Evolutionary conservation across 2,329 filamentous ascomycete genomes (phyloP).

Genomic region (Exophiala viscosa): DNA sequence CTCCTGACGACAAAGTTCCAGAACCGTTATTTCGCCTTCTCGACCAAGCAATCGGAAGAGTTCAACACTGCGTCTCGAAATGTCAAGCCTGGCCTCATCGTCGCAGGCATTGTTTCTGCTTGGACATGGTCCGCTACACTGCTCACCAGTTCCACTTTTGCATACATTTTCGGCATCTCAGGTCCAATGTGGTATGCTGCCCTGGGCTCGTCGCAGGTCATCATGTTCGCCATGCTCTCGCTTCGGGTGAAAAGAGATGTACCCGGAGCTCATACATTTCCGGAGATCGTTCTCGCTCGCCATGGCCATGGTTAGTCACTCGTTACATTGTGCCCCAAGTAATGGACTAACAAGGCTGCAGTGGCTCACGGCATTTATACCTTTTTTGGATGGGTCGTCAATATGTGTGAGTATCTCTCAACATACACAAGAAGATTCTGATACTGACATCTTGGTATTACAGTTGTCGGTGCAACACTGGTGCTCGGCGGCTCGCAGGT

Average conservation of each 20-base stretch:
- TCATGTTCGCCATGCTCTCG: slow-evolving; percentile 42
- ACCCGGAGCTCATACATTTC: slow-evolving; percentile 42
- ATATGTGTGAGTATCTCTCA: background rate
- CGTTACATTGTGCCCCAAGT: background rate
- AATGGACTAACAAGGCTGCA: background rate
- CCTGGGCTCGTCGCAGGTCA: slow-evolving; percentile 39
- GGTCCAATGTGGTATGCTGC: slow-evolving; percentile 45
- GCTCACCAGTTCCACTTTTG: slow-evolving; percentile 70
- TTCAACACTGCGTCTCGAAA: slow-evolving; percentile 84
- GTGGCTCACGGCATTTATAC: slow-evolving; percentile 2
- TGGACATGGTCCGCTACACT: slow-evolving; percentile 65
- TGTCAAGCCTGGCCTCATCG: slow-evolving; percentile 82
- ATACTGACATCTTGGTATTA: slow-evolving; percentile 3
- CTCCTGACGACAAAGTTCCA: slow-evolving; percentile 24
- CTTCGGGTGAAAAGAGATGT: slow-evolving; percentile 43
- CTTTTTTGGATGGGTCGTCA: slow-evolving; percentile 1
- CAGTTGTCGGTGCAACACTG: slow-evolving; percentile 24
- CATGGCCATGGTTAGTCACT: slow-evolving; percentile 31
- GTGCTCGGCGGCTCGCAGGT: slow-evolving; percentile 40
- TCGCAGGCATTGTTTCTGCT: slow-evolving; percentile 79
- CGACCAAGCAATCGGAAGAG: slow-evolving; percentile 84
- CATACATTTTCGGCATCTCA: slow-evolving; percentile 67
- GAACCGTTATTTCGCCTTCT: slow-evolving; percentile 12
- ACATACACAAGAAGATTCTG: slow-evolving; percentile 5
- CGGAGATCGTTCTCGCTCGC: slow-evolving; percentile 40